Percentiles rank a stretch among this genome's conserved stretches.
phyloP scores from a whole-genome alignment of 2,329 filamentous ascomycete genomes.

The Penicillium brasilianum region DNA sequence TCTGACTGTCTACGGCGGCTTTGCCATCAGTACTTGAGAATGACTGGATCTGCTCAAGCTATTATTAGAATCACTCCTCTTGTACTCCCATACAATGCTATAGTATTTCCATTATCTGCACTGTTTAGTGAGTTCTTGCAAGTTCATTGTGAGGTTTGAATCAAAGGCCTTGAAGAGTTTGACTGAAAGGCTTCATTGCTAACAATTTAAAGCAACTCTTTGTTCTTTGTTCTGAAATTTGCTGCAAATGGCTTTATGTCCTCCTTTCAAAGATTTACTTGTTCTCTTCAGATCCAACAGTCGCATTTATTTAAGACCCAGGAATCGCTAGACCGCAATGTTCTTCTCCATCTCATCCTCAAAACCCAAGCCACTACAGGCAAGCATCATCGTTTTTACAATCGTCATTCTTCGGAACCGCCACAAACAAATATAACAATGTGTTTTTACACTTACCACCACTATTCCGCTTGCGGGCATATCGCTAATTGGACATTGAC shows the following conservation, averaged over 20 bases:
- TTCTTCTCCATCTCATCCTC: neutral
- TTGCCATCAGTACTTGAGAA: neutral
- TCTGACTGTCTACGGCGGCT: neutral
- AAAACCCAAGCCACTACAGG: neutral
- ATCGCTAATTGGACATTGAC: constrained; percentile 34
- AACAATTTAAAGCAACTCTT: neutral
- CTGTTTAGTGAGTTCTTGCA: neutral
- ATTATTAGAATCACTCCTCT: neutral
- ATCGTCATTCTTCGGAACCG: neutral
- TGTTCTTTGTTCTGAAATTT: neutral
- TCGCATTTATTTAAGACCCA: neutral
- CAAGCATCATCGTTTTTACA: neutral
- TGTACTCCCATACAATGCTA: neutral
- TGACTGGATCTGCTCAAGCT: neutral
- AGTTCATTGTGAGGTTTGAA: neutral
- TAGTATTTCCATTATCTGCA: neutral
- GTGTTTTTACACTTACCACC: constrained; percentile 36
- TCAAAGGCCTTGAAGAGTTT: neutral
- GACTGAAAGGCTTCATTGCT: neutral
- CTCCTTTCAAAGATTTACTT: neutral
- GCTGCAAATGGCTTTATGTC: neutral
- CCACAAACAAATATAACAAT: constrained; percentile 20
- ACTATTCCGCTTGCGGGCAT: constrained; percentile 36
- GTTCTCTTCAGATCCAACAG: neutral
- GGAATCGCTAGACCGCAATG: neutral